Base-by-base conservation (phyloP, 2,329 filamentous ascomycete species). In the Colletotrichum musicola region DNA sequence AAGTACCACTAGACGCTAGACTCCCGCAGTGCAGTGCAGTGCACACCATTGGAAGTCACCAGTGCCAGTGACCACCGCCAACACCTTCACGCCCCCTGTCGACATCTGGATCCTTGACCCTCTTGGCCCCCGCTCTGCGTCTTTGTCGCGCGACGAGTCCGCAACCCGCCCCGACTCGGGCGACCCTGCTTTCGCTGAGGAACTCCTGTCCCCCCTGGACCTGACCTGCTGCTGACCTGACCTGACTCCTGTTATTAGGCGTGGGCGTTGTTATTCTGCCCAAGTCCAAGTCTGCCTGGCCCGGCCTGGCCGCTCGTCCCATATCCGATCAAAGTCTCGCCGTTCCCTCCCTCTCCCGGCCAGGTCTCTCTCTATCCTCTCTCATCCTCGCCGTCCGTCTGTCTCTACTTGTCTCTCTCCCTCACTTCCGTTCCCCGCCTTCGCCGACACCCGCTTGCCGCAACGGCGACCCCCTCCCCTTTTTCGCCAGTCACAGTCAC, bases 311-410 rank as follows among this genome's bases (percentile, higher is more conserved):
- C 62, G 57, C 25, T 22, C 55, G 54, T 67, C 53, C 67, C 67
- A 69, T 62, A 53, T 69, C 57, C 67, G 62, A 67, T 69, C 57
- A 62, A 66, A 66, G 63, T 67, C 63, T 62, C 67, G 62, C 64
- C 49, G 54, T 68, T 66, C 62, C 53, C 64, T 68, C 65, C 49
- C 65, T 68, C 65, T 30, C 51, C 51, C 51, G 63, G 51, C 51
- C 63, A 61, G 51, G 57, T 25, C 63, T 62, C 51, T 56, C 67
- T 62, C 63, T 53, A 38, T 67, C 51, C 50, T 69, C 46, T 56
- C 40, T 62, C 66, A 55, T 68, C 38, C 40, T 62, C 44, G 51
- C 27, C 51, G 42, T 30, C 14, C 38, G 25, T 47, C 50, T 18
- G 60, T 47, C 47, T 42, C 50, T 67, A 61, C 62, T 62, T 62